phyloP scores from a whole-genome alignment of 2,329 filamentous ascomycete genomes.

The Neofusicoccum laricinum region DNA sequence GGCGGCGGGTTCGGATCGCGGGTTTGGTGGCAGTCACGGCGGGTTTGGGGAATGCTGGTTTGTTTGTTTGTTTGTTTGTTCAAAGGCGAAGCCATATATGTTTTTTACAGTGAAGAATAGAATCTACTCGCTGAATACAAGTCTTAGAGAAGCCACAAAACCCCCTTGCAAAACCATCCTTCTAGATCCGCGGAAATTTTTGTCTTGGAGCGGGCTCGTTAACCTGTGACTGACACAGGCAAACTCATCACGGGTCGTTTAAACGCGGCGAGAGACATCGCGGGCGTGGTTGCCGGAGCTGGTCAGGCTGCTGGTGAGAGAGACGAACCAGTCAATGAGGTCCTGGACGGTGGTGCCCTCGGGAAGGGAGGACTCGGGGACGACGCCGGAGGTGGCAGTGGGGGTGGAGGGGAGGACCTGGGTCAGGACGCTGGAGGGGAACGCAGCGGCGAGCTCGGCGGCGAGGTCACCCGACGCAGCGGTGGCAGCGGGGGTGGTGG shows the following conservation, averaged over 20 bases:
- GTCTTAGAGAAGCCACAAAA: background rate
- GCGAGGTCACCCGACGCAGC: background rate
- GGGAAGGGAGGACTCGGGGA: background rate
- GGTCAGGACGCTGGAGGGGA: conserved; percentile 12
- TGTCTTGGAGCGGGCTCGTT: background rate
- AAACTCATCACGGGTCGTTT: background rate
- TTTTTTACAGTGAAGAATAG: background rate
- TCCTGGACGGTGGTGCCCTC: conserved; percentile 8
- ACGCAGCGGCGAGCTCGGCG: background rate
- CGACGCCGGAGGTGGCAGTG: background rate
- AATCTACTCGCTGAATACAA: background rate
- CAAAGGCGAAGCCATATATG: no score
- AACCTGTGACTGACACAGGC: background rate
- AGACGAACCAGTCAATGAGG: conserved; percentile 10
- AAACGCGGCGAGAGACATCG: conserved; percentile 57
- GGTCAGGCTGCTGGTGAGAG: conserved; percentile 64
- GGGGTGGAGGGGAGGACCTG: background rate
- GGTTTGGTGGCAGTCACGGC: no score
- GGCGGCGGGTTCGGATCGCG: no score
- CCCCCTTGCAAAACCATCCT: background rate
- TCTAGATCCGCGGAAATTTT: background rate
- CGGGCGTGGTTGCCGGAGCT: conserved; percentile 65
- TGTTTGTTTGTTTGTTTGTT: no score
- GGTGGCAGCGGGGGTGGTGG: background rate
- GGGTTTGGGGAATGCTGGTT: no score